Conservation (phyloP, 768 basidiomycete species). For the Xanthoconium stramineum region DNA sequence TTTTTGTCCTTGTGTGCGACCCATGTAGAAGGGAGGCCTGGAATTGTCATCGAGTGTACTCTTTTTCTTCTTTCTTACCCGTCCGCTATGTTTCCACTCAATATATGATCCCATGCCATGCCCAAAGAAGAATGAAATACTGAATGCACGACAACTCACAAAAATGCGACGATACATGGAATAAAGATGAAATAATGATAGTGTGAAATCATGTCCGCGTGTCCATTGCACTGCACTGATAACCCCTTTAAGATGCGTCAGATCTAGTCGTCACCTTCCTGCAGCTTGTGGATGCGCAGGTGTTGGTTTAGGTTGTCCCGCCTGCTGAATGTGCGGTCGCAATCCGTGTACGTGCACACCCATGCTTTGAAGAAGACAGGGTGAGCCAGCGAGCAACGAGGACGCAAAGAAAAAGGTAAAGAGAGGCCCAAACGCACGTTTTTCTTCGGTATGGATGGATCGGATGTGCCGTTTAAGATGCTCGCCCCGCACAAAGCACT, state of each 20-base stretch:
- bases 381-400: neutral
- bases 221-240: neutral
- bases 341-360: slow-evolving; percentile 54
- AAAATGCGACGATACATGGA: slow-evolving; percentile 9
- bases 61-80: slow-evolving; percentile 11
- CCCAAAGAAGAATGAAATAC: neutral
- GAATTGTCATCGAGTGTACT: slow-evolving; percentile 11
- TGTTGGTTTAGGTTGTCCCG: slow-evolving; percentile 80
- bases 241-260: neutral
- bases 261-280: slow-evolving; percentile 15
- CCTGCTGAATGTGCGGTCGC: slow-evolving; percentile 69
- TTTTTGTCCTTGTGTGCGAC: neutral
- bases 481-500: slow-evolving; percentile 75
- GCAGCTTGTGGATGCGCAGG: slow-evolving; percentile 51
- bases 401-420: neutral
- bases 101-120: slow-evolving; percentile 21
- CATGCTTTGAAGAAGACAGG: slow-evolving; percentile 22
- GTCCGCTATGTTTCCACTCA: slow-evolving; percentile 11
- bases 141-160: neutral
- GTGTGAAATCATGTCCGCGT: neutral
- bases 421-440: slow-evolving; percentile 52
- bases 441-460: slow-evolving; percentile 80
- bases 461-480: slow-evolving; percentile 81
- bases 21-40: neutral
- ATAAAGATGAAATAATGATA: slow-evolving; percentile 22